These are phyloP conservation scores for Paxillus rubicundulus DNA, from an alignment of 768 basidiomycete species.

Conservation along the genomic window DNA sequence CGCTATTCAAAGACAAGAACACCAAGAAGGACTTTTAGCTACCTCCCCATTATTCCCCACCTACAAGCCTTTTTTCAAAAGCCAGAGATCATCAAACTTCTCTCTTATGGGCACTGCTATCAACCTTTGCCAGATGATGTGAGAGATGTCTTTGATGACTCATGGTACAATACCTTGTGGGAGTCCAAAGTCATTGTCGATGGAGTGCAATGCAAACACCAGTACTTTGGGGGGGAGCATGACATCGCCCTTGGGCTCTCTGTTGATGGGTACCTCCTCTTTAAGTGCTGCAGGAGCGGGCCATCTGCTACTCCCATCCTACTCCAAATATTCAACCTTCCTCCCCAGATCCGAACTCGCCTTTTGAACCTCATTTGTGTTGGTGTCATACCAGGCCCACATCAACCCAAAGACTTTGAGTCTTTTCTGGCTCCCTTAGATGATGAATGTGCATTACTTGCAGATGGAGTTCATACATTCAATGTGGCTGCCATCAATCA, in stretches of 20 bases:
- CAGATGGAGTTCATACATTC: conserved; percentile 7
- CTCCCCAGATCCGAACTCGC: background rate
- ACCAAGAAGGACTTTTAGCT: too few relatives aligned
- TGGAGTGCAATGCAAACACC: background rate
- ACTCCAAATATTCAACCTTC: background rate
- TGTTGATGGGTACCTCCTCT: background rate
- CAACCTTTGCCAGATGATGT: too few relatives aligned
- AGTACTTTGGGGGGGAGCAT: background rate
- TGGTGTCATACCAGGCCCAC: conserved; percentile 32
- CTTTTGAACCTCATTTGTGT: conserved; percentile 29
- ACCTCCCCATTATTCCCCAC: too few relatives aligned
- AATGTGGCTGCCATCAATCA: background rate
- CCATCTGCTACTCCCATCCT: background rate
- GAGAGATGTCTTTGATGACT: too few relatives aligned
- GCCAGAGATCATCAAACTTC: too few relatives aligned
- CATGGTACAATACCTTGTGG: too few relatives aligned
- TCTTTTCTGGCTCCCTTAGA: conserved; percentile 32
- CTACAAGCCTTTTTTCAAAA: too few relatives aligned
- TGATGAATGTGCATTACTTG: conserved; percentile 12
- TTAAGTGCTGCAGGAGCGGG: background rate
- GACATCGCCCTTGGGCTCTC: background rate
- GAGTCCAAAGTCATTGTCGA: background rate
- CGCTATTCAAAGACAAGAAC: too few relatives aligned
- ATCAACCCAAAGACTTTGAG: conserved; percentile 31
- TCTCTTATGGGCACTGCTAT: too few relatives aligned